Evolutionary conservation across 2,329 filamentous ascomycete genomes (phyloP).

Genomic region (Aspergillus flavus): DNA sequence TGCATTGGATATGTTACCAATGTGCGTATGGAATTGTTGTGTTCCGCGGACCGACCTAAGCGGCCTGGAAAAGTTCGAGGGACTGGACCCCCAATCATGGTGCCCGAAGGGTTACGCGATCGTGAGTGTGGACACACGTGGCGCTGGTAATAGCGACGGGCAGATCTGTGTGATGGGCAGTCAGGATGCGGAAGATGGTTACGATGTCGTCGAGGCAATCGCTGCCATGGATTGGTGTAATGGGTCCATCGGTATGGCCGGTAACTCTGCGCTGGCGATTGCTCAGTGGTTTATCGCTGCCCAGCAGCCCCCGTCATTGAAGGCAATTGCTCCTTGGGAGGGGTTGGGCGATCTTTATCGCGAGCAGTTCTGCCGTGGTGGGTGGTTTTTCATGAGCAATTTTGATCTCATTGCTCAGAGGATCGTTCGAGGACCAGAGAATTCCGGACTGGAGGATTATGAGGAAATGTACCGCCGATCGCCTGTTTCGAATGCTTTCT

Average conservation of each 20-base stretch:
- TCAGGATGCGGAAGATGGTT: constrained; percentile 50
- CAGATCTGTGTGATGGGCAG: constrained; percentile 43
- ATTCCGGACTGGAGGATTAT: constrained; percentile 43
- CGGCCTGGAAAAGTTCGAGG: constrained; percentile 48
- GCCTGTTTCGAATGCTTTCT: constrained; percentile 37
- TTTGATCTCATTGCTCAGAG: constrained; percentile 47
- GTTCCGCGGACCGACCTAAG: constrained; percentile 30
- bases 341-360: constrained; percentile 50
- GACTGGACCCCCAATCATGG: constrained; percentile 42
- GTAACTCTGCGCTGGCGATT: constrained; percentile 49
- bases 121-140: constrained; percentile 39
- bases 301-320: constrained; percentile 44
- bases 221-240: constrained; percentile 50
- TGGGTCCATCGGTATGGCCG: constrained; percentile 47
- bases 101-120: constrained; percentile 38
- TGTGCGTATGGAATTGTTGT: constrained; percentile 43
- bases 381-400: constrained; percentile 41
- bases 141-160: constrained; percentile 39
- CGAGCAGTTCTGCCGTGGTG: constrained; percentile 50
- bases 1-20: constrained; percentile 42
- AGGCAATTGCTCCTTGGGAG: constrained; percentile 53
- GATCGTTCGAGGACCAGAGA: constrained; percentile 37
- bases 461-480: constrained; percentile 45
- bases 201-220: constrained; percentile 49
- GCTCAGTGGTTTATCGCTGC: constrained; percentile 49